Conservation (phyloP, 495 filamentous ascomycete species). For the Ramalina intermedia region DNA sequence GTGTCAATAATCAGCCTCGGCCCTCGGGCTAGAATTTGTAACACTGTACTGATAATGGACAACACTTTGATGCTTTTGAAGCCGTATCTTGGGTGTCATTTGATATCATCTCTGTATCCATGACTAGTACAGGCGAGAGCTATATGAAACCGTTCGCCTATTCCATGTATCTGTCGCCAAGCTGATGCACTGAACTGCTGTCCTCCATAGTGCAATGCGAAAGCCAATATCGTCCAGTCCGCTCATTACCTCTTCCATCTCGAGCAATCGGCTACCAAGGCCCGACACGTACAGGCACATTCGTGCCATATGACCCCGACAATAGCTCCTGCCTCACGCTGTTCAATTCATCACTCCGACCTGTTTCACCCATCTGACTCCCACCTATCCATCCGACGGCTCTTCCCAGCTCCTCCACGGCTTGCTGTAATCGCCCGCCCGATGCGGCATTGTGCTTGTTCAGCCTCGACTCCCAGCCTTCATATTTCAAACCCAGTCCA, state of each 20-base stretch:
- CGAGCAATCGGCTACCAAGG: slow-evolving; percentile 38
- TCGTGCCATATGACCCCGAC: slow-evolving; percentile 60
- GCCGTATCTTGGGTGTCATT: no score
- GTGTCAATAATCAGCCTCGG: no score
- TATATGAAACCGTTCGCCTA: no score
- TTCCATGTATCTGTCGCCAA: neutral
- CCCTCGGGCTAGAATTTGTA: no score
- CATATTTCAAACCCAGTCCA: slow-evolving; percentile 80
- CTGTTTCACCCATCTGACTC: slow-evolving; percentile 30
- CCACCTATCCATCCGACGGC: slow-evolving; percentile 66
- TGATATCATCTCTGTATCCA: no score
- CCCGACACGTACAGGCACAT: slow-evolving; percentile 54
- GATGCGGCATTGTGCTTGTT: slow-evolving; percentile 79
- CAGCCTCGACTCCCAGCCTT: slow-evolving; percentile 83
- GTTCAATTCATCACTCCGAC: slow-evolving; percentile 34
- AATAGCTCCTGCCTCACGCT: slow-evolving; percentile 70
- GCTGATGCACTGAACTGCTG: neutral
- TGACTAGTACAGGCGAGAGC: no score
- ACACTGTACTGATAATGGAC: no score
- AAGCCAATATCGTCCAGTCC: neutral
- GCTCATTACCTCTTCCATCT: no score
- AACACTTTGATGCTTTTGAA: no score
- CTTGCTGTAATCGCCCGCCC: slow-evolving; percentile 67
- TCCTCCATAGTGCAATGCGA: neutral
- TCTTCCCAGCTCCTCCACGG: slow-evolving; percentile 58